phyloP scores from a whole-genome alignment of 345 rosid species.

The Cardamine chenopodiifolia region DNA sequence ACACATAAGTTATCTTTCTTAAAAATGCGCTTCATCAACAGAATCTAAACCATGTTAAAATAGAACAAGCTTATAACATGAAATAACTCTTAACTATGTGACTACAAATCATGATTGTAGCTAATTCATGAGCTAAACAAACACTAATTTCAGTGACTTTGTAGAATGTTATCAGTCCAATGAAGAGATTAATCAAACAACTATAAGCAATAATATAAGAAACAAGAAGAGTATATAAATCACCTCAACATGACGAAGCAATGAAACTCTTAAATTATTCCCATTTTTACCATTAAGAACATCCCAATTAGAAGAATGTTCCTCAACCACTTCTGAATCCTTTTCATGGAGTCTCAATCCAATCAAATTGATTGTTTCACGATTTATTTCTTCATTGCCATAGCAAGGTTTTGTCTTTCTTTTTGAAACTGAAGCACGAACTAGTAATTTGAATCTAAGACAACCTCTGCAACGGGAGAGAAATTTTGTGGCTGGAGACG shows the following conservation, averaged over 20 bases:
- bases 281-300: background rate
- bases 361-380: background rate
- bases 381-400: background rate
- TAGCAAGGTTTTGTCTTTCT: conserved; percentile 13
- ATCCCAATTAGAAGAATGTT: background rate
- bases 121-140: too few relatives aligned
- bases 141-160: too few relatives aligned
- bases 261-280: background rate
- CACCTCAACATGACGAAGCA: conserved; percentile 4
- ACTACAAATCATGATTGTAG: too few relatives aligned
- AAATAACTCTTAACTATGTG: too few relatives aligned
- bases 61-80: too few relatives aligned
- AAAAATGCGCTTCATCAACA: too few relatives aligned
- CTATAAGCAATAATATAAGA: too few relatives aligned
- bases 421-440: conserved; percentile 12
- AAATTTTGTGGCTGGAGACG: conserved; percentile 27
- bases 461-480: conserved; percentile 65
- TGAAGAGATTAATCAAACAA: too few relatives aligned
- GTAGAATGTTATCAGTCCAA: too few relatives aligned
- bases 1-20: too few relatives aligned
- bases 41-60: too few relatives aligned
- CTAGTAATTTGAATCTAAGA: conserved; percentile 47
- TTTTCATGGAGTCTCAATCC: background rate
- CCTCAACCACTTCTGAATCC: background rate
- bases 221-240: background rate